Percentiles rank a stretch among this genome's conserved stretches.
Conservation (phyloP, 192 early-diverging fungal genomes). For the Phlyctochytrium planicorne region DNA sequence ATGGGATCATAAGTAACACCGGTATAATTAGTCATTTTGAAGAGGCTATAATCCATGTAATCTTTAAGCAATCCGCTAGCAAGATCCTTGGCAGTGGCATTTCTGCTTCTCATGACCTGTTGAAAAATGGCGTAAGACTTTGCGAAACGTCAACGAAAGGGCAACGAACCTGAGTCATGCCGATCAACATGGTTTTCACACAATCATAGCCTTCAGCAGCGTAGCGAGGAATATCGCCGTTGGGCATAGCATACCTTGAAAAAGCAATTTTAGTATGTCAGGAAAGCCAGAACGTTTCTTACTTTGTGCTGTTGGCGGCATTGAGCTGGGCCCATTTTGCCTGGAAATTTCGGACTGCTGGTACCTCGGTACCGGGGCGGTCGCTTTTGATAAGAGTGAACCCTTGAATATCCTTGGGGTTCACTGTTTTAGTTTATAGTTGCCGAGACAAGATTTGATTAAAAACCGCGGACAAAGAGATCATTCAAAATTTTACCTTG, state of each 20-base stretch:
- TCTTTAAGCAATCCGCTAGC: background rate
- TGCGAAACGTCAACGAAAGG: background rate
- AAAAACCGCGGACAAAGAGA: too few relatives aligned
- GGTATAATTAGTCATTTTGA: background rate
- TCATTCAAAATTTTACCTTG: too few relatives aligned
- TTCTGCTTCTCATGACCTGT: background rate
- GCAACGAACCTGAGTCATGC: constrained; percentile 8
- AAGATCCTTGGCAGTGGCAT: background rate
- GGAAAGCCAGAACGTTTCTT: too few relatives aligned
- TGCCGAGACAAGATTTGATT: constrained; percentile 7
- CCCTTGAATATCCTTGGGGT: constrained; percentile 22
- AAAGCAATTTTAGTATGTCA: too few relatives aligned
- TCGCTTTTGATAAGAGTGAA: constrained; percentile 11
- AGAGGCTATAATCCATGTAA: background rate
- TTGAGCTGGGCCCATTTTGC: constrained; percentile 4
- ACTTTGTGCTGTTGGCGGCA: background rate
- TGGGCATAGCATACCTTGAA: constrained; percentile 7
- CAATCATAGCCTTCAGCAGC: constrained; percentile 15
- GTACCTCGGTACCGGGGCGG: background rate
- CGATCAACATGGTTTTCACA: constrained; percentile 11
- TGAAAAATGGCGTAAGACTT: background rate
- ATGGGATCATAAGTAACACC: constrained; percentile 6
- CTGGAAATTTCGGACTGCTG: constrained; percentile 1
- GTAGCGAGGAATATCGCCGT: constrained; percentile 12
- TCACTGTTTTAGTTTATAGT: constrained; percentile 12